Base-by-base conservation (phyloP, 176 grass and related monocot genomes). In the Tillandsia leiboldiana region DNA sequence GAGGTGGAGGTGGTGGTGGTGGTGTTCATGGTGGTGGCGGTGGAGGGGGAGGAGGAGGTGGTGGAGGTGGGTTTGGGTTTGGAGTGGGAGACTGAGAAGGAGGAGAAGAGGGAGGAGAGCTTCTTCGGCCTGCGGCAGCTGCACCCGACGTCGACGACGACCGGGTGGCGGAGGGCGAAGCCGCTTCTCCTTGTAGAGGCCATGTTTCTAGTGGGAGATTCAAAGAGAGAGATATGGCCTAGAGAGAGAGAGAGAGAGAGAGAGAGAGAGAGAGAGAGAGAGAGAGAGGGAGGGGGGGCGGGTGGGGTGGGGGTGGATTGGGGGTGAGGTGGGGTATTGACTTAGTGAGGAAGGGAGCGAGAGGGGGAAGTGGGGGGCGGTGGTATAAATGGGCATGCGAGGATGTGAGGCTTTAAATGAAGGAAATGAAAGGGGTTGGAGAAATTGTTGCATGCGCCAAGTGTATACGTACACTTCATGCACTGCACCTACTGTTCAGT, bases 61-160 rank as follows among this genome's bases (percentile, higher is more conserved):
- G 82, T 86, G 9, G 85, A 74, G 8, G 81, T 79, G 14, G 10
- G 3, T 80, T 83, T 82, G 84, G 79, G 77, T 73, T 82, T 88
- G 51, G 52, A 3, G 26, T 56, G 7, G n/a, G 15, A 48, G 17
- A 29, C 1, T 56, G 69, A 77, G 62, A 77, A 42, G 69, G 81
- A 58, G 11, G 81, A 87, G 66, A 85, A 84, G 62, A 93, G 75
- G 13, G 77, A 14, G 66, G 77, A 80, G 69, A 87, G 75, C 8
- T 92, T 74, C 76, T 85, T 91, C 11, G 94, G 71, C 3, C 95
- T 76, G n/a, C 87, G 87, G 79, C 95, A 99, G 80, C 87, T 90
- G 87, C 95, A 99, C 51, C 95, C 95, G 11, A 94, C 72, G 82
- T 99, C 90, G 64, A 99, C 95, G 72, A 90, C 85, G 24, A 85